Evolutionary conservation across 1,139 yeast species (phyloP).

Genomic region (Zygoascus sp.): DNA sequence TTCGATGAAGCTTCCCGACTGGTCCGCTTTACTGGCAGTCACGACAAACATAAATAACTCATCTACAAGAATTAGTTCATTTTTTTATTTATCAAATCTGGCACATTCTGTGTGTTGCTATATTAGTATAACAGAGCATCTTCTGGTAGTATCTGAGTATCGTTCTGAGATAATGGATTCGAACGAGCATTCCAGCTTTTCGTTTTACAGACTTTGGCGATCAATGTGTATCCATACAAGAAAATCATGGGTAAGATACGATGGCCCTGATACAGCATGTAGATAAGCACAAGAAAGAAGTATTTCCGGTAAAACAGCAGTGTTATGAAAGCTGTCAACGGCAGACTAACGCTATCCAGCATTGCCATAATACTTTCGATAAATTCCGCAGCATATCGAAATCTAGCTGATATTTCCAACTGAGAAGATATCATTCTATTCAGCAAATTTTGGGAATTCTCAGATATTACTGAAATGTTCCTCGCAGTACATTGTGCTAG

Average conservation of each 20-base stretch:
- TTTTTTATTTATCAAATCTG: background rate
- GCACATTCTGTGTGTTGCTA: too few species aligned
- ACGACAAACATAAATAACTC: background rate
- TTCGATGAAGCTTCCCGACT: conserved; percentile 22
- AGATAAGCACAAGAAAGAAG: background rate
- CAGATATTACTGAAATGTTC: background rate
- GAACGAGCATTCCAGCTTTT: background rate
- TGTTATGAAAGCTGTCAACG: background rate
- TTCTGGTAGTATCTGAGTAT: too few species aligned
- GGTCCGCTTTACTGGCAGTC: conserved; percentile 11
- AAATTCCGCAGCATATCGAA: background rate
- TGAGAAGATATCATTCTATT: background rate
- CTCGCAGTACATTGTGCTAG: background rate
- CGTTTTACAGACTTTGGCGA: background rate
- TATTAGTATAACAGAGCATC: background rate
- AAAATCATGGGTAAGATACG: background rate
- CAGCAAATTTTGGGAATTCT: background rate
- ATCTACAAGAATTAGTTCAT: background rate
- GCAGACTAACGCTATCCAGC: background rate
- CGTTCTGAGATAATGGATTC: too few species aligned
- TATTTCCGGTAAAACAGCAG: background rate
- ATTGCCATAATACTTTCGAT: background rate
- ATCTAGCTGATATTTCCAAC: background rate
- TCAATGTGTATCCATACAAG: too few species aligned
- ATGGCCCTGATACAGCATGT: background rate